Evolutionary conservation across 768 basidiomycete species (phyloP).

Genomic region (Xerocomellus intermedius): DNA sequence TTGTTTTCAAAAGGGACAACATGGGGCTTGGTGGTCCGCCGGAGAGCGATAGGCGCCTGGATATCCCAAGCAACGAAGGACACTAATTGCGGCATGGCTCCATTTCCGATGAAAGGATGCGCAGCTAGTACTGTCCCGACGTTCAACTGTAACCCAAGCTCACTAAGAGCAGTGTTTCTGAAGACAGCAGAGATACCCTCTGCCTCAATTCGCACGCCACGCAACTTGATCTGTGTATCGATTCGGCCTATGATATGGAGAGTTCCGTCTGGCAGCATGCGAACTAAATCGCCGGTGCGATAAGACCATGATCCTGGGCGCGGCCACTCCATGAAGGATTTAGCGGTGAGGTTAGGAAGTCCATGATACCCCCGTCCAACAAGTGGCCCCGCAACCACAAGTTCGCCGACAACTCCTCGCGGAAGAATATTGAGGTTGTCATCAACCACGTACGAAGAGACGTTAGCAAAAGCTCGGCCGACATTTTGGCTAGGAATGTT

Average conservation of each 20-base stretch:
- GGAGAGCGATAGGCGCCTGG: slow-evolving; percentile 35
- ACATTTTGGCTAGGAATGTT: slow-evolving; percentile 43
- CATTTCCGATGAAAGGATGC: slow-evolving; percentile 42
- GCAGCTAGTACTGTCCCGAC: slow-evolving; percentile 43
- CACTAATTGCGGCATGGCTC: slow-evolving; percentile 37
- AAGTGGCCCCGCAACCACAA: slow-evolving; percentile 49
- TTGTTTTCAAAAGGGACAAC: slow-evolving; percentile 29
- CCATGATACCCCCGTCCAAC: slow-evolving; percentile 52
- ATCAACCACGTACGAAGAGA: slow-evolving; percentile 43
- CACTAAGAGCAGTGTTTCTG: slow-evolving; percentile 16
- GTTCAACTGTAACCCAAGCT: slow-evolving; percentile 31
- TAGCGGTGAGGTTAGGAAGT: slow-evolving; percentile 42
- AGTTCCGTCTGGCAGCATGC: slow-evolving; percentile 49
- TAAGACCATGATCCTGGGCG: slow-evolving; percentile 41
- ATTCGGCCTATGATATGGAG: slow-evolving; percentile 51
- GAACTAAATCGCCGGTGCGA: slow-evolving; percentile 49
- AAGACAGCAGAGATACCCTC: slow-evolving; percentile 50
- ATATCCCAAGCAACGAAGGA: slow-evolving; percentile 46
- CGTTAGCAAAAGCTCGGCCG: slow-evolving; percentile 39
- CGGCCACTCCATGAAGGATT: slow-evolving; percentile 48
- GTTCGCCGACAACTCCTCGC: slow-evolving; percentile 46
- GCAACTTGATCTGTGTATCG: slow-evolving; percentile 51
- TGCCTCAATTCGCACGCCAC: slow-evolving; percentile 54
- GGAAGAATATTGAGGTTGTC: slow-evolving; percentile 40
- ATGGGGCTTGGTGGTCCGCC: slow-evolving; percentile 34